phyloP scores from a whole-genome alignment of 139 green algal genomes.

The Yamagishiella unicocca region DNA sequence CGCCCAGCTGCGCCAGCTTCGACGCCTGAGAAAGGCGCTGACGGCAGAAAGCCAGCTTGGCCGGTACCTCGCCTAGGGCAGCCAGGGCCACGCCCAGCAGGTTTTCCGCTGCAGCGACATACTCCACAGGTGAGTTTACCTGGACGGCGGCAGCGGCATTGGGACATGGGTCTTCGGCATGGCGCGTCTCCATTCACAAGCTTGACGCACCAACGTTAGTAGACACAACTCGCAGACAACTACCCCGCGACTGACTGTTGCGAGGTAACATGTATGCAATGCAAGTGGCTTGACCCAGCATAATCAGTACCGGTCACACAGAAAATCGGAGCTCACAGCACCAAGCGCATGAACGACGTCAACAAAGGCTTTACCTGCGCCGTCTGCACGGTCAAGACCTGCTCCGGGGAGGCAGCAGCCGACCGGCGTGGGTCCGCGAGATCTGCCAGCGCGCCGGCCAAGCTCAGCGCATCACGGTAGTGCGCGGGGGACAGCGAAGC shows the following conservation, averaged over 20 bases:
- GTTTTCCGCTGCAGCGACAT: slow-evolving; percentile 41
- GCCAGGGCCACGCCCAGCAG: slow-evolving; percentile 53
- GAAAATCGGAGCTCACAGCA: too few species aligned
- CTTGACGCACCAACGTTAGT: too few species aligned
- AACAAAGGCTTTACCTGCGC: neutral
- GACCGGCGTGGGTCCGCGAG: slow-evolving; percentile 43
- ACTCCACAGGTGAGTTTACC: slow-evolving; percentile 32
- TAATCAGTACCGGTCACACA: too few species aligned
- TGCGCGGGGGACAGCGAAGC: slow-evolving; percentile 49
- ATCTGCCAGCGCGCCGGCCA: slow-evolving; percentile 40
- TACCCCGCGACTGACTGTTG: too few species aligned
- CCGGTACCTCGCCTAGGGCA: slow-evolving; percentile 52
- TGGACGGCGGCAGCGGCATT: too few species aligned
- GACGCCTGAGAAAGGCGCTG: slow-evolving; percentile 55
- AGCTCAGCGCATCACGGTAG: slow-evolving; percentile 56
- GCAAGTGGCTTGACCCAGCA: too few species aligned
- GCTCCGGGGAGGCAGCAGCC: slow-evolving; percentile 23
- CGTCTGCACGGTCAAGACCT: slow-evolving; percentile 12
- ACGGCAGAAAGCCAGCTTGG: slow-evolving; percentile 56
- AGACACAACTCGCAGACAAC: too few species aligned
- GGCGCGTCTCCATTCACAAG: too few species aligned
- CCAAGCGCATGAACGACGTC: too few species aligned
- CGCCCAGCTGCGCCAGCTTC: slow-evolving; percentile 56
- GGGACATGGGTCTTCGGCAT: too few species aligned
- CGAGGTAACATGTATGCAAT: too few species aligned